A percentile compares a stretch with the other conserved stretches of the same genome.
Conservation (phyloP, 2,329 filamentous ascomycete species). For the Talaromyces amestolkiae region DNA sequence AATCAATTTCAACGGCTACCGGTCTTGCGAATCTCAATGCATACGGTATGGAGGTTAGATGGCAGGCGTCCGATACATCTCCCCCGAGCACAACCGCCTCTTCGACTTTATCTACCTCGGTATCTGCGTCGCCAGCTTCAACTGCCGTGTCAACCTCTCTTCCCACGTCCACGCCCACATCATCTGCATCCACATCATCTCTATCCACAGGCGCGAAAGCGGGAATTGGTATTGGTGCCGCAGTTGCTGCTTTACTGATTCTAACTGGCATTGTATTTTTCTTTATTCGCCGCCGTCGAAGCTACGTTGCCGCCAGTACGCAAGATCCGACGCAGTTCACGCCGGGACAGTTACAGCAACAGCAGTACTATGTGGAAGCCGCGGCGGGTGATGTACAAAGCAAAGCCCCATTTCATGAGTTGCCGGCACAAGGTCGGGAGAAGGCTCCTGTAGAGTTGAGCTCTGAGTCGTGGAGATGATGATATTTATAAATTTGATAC, state of each 20-base stretch:
- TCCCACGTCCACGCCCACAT: background rate
- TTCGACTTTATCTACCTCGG: background rate
- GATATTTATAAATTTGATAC: background rate
- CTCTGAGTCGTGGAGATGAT: background rate
- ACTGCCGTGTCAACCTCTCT: background rate
- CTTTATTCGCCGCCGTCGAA: background rate
- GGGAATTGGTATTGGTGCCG: background rate
- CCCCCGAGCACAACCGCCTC: background rate
- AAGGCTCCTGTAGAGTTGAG: background rate
- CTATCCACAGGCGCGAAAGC: conserved; percentile 8
- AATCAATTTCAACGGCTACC: conserved; percentile 4
- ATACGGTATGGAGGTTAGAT: conserved; percentile 14
- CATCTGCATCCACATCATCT: background rate
- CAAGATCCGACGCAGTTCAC: background rate
- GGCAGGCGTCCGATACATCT: background rate
- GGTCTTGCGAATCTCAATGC: conserved; percentile 12
- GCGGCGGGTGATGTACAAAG: background rate
- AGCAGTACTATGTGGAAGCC: background rate
- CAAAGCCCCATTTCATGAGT: background rate
- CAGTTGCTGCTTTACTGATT: background rate
- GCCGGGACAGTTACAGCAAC: background rate
- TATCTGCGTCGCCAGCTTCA: background rate
- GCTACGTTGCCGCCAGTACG: background rate
- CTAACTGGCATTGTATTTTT: background rate
- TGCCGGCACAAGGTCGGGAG: background rate